Percentiles rank a stretch among this genome's conserved stretches.
Conservation (phyloP, 768 basidiomycete species). For the Boletus rubescentipes region DNA sequence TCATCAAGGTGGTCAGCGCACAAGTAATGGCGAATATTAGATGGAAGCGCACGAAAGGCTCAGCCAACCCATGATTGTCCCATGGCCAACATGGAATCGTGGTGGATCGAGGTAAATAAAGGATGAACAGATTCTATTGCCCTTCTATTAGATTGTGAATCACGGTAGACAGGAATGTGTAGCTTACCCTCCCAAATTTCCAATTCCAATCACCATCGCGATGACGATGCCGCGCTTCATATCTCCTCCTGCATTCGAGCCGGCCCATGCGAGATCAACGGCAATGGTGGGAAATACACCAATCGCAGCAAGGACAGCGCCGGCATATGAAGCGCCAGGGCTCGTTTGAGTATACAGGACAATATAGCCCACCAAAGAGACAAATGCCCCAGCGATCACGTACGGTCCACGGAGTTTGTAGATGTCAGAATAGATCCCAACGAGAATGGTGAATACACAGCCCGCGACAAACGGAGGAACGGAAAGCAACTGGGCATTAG, state of each 20-base stretch:
- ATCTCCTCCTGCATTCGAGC: slow-evolving; percentile 56
- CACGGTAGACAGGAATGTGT: slow-evolving; percentile 14
- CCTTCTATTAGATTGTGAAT: slow-evolving; percentile 1
- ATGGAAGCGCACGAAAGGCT: slow-evolving; percentile 20
- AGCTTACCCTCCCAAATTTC: slow-evolving; percentile 52
- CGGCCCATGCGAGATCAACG: slow-evolving; percentile 52
- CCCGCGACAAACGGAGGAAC: slow-evolving; percentile 51
- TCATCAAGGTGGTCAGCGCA: slow-evolving; percentile 28
- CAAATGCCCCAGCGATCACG: slow-evolving; percentile 40
- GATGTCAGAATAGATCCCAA: slow-evolving; percentile 44
- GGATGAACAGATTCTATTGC: slow-evolving; percentile 39
- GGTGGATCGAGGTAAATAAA: slow-evolving; percentile 42
- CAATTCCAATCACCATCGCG: slow-evolving; percentile 53
- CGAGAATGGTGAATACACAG: slow-evolving; percentile 42
- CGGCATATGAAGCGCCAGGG: slow-evolving; percentile 39
- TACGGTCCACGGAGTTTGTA: slow-evolving; percentile 48
- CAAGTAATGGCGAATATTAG: slow-evolving; percentile 9
- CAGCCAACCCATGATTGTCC: slow-evolving; percentile 38
- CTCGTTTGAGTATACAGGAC: slow-evolving; percentile 39
- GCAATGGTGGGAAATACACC: slow-evolving; percentile 54
- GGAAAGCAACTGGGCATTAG: slow-evolving; percentile 49
- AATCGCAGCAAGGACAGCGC: slow-evolving; percentile 47
- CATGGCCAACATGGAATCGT: slow-evolving; percentile 38
- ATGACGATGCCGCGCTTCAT: slow-evolving; percentile 50
- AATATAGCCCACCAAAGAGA: slow-evolving; percentile 53